Conservation (phyloP, 768 basidiomycete genomes). For the Tulasnella sp. region DNA sequence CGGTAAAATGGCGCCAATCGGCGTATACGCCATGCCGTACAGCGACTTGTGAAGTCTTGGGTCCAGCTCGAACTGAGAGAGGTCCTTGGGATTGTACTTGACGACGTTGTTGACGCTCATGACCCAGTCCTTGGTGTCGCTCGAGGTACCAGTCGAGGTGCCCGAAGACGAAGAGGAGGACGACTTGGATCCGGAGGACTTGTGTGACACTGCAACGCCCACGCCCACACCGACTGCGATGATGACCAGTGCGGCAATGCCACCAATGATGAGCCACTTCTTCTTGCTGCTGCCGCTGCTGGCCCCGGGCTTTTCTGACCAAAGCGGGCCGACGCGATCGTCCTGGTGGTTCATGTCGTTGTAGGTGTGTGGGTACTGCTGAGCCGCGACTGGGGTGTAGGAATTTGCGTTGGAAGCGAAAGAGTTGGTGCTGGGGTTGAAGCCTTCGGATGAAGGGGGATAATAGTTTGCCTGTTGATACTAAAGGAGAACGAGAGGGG, state of each 20-base stretch:
- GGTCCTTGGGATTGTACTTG: conserved; percentile 56
- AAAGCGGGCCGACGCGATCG: conserved; percentile 4
- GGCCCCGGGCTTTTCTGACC: conserved; percentile 15
- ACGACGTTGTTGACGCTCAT: conserved; percentile 37
- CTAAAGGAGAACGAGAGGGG: conserved; percentile 1
- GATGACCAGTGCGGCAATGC: conserved; percentile 45
- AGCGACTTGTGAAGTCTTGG: conserved; percentile 65
- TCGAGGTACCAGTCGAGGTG: conserved; percentile 42
- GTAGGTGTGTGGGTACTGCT: neutral
- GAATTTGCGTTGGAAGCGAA: conserved; percentile 10
- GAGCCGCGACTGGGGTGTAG: conserved; percentile 6
- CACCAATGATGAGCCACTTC: conserved; percentile 11
- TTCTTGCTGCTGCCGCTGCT: conserved; percentile 17
- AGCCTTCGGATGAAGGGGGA: conserved; percentile 9
- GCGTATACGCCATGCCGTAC: conserved; percentile 87
- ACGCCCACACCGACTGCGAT: conserved; percentile 58
- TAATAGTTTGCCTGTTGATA: neutral
- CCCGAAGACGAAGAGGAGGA: conserved; percentile 30
- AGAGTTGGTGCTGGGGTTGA: neutral
- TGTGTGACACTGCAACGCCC: conserved; percentile 62
- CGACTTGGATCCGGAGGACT: conserved; percentile 36
- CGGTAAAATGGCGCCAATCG: conserved; percentile 66
- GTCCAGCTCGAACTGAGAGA: conserved; percentile 73
- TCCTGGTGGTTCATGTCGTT: neutral
- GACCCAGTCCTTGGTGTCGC: conserved; percentile 36